phyloP scores from a whole-genome alignment of 345 rosid genomes.

The Eucalyptus curtisii region DNA sequence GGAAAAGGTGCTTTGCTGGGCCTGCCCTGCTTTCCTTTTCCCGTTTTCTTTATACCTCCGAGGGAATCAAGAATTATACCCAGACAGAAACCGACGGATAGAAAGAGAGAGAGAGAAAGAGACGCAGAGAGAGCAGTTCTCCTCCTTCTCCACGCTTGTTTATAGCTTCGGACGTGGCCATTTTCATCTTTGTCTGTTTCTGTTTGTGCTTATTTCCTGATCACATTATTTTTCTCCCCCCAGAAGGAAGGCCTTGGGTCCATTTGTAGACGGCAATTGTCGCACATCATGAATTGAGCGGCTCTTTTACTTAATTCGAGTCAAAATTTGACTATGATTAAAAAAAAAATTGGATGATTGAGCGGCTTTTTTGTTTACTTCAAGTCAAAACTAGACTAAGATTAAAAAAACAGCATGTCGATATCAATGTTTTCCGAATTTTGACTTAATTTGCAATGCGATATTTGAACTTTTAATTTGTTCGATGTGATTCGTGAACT shows the following conservation, averaged over 20 bases:
- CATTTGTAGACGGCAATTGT: not conserved
- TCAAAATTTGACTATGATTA: not conserved
- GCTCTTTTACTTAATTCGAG: not conserved
- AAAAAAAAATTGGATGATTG: not conserved
- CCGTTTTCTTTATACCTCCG: not conserved
- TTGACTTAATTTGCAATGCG: accelerated
- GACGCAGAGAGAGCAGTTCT: not conserved
- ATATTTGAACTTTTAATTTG: accelerated
- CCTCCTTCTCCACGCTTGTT: not conserved
- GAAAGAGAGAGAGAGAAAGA: not conserved
- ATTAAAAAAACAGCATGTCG: too few relatives aligned
- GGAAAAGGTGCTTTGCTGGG: not conserved
- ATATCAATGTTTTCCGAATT: too few relatives aligned
- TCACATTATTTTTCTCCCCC: not conserved
- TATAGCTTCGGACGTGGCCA: not conserved
- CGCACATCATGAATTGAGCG: not conserved
- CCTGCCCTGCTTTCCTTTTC: not conserved
- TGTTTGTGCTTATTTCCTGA: not conserved
- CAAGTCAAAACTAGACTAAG: too few relatives aligned
- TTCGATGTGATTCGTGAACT: accelerated
- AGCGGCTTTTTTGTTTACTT: too few relatives aligned
- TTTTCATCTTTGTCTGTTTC: not conserved
- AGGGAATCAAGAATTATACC: not conserved
- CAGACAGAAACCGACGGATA: not conserved
- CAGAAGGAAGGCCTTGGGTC: not conserved